Percentiles rank a stretch among this genome's conserved stretches.
Conservation (phyloP, 768 basidiomycete genomes). For the Amanita exitialis region DNA sequence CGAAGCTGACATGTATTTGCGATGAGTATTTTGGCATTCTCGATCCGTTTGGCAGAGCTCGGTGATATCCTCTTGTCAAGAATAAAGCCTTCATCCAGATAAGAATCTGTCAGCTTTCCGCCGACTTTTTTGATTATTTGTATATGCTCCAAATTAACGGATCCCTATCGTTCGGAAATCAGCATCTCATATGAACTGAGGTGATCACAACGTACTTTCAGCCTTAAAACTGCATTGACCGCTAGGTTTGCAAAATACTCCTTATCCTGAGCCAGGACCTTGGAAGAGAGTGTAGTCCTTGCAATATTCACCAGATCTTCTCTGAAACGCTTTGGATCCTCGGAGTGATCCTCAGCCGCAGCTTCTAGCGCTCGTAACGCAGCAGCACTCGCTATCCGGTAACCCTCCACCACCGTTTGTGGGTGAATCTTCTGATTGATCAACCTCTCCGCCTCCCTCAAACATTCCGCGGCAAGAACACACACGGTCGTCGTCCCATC, state of each 20-base stretch:
- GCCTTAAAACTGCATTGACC: conserved; percentile 88
- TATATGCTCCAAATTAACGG: conserved; percentile 94
- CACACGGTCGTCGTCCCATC: conserved; percentile 92
- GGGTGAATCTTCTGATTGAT: conserved; percentile 92
- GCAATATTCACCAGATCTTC: conserved; percentile 95
- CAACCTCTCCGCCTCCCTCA: conserved; percentile 93
- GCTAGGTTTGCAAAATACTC: conserved; percentile 97
- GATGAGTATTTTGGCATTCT: conserved; percentile 93
- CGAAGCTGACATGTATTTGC: conserved; percentile 79
- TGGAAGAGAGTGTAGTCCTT: conserved; percentile 88
- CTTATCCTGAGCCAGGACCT: conserved; percentile 95
- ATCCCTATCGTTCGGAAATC: conserved; percentile 52
- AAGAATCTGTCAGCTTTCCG: conserved; percentile 95
- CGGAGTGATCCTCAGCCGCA: conserved; percentile 80
- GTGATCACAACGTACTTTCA: conserved; percentile 46
- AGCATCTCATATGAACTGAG: background rate
- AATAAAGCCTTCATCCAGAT: conserved; percentile 98
- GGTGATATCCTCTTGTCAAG: conserved; percentile 92
- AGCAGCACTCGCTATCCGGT: conserved; percentile 80
- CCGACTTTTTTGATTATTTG: conserved; percentile 99
- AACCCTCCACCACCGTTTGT: conserved; percentile 96
- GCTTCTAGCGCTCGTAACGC: conserved; percentile 79
- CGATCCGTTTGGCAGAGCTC: conserved; percentile 90
- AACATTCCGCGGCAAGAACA: conserved; percentile 82
- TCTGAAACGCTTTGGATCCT: conserved; percentile 61